Evolutionary conservation across 2,329 filamentous ascomycete genomes (phyloP), one percentile per base, ranked within the genome.

Genomic region (Whalleya microplaca): DNA sequence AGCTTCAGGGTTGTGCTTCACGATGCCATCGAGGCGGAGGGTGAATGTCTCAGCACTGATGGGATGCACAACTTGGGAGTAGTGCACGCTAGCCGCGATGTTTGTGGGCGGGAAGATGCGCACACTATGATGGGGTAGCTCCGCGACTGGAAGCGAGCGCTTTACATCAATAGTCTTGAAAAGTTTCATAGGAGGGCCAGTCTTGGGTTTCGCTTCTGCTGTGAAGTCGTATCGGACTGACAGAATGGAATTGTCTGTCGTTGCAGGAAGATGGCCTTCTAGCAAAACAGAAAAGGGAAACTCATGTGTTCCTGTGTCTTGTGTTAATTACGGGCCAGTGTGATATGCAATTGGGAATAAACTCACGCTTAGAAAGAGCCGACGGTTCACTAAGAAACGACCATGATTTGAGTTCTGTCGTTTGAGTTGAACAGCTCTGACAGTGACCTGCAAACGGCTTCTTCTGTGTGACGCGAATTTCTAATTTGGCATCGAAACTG

Each of bases 71-170:
- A 96, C 85, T 40, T 91, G 86, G 45, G 89, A 89, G 62, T 96
- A 88, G 67, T 91, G 87, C 61, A 95, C 89, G 69, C 87, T 88
- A 56, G 92, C 90, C 64, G 91, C 93, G 68, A 99, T 88, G 76
- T 96, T 95, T 64, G 95, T 99, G 0, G 95, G 94, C 46, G 94
- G 95, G 76, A 99, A 99, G 69, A 98, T 90, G 69, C 94, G 91
- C 61, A 96, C 87, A 16, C 91, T 96, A 75, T 93, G 88, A 75
- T 96, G 94, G 59, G 96, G 92, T 51, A 84, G 81, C 47, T 92
- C 90, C 2, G 91, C 85, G 51, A 89, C 76, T 7, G 77, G 82
- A 21, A 98, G 84, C 32, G 92, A 90, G 59, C 94, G 90, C 76
- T 88, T 88, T 64, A 98, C 83, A 53, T 87, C 80, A 44, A 98